Conservation (phyloP, 2,329 filamentous ascomycete species). For the Periconia sp. region DNA sequence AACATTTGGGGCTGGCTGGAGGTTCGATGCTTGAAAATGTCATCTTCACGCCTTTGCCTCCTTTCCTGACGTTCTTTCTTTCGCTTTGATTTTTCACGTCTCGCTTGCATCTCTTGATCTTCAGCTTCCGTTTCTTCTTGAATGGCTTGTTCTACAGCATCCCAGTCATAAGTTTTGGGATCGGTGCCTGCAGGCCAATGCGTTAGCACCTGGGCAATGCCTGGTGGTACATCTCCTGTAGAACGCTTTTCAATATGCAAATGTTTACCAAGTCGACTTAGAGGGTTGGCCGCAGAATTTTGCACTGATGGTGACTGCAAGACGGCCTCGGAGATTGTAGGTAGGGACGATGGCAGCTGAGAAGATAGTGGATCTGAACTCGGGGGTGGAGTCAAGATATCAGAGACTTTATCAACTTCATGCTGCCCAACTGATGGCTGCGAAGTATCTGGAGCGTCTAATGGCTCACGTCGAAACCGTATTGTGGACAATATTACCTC, state of each 20-base stretch:
- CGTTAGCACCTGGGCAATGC: constrained; percentile 39
- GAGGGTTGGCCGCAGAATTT: constrained; percentile 11
- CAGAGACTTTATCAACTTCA: constrained; percentile 18
- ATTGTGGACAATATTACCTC: constrained; percentile 41
- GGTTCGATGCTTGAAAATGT: constrained; percentile 19
- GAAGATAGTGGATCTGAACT: constrained; percentile 1
- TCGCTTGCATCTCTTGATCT: constrained; percentile 40
- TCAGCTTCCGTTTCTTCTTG: constrained; percentile 29
- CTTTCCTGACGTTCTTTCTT: constrained; percentile 44
- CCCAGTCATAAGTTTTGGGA: constrained; percentile 46
- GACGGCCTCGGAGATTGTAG: constrained; percentile 11
- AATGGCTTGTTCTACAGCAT: constrained; percentile 31
- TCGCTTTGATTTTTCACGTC: constrained; percentile 40
- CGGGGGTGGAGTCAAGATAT: constrained; percentile 19
- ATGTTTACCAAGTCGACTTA: constrained; percentile 40
- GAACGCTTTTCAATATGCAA: constrained; percentile 34
- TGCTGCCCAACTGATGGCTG: constrained; percentile 12
- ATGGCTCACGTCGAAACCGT: constrained; percentile 13
- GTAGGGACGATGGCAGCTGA: constrained; percentile 8
- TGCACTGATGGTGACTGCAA: neutral
- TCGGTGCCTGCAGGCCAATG: constrained; percentile 47
- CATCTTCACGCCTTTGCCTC: constrained; percentile 45
- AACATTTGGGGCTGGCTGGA: constrained; percentile 15
- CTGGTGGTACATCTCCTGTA: constrained; percentile 28
- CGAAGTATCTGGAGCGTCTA: constrained; percentile 7